Evolutionary conservation across 1,284 basidiomycete species (phyloP).

Genomic region (Takashimella tepidaria): DNA sequence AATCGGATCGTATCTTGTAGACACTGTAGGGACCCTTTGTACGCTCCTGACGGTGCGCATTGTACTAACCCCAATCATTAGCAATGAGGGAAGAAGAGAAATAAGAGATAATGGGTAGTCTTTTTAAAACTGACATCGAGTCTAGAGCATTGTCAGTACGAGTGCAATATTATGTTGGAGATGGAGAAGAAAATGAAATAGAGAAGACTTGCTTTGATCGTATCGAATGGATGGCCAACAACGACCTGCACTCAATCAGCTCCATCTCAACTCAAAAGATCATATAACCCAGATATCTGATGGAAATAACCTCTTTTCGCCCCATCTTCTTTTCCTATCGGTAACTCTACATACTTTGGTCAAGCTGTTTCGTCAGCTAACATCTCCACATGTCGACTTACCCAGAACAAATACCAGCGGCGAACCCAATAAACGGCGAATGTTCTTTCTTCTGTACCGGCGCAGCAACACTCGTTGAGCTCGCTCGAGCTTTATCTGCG

Average conservation of each 20-base stretch:
- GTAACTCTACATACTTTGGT: slow-evolving; percentile 28
- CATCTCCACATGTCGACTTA: slow-evolving; percentile 11
- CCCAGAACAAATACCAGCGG: slow-evolving; percentile 44
- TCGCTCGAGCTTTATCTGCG: neutral
- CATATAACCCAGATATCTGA: no score
- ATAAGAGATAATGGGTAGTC: no score
- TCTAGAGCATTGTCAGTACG: no score
- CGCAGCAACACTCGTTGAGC: neutral
- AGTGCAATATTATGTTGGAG: slow-evolving; percentile 11
- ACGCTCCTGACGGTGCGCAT: slow-evolving; percentile 44
- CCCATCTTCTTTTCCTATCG: neutral
- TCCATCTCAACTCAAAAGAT: slow-evolving; percentile 2
- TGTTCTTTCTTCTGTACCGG: slow-evolving; percentile 19
- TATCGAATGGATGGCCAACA: slow-evolving; percentile 46
- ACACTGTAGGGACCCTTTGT: slow-evolving; percentile 42
- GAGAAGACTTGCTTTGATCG: slow-evolving; percentile 33
- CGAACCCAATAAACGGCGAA: slow-evolving; percentile 42
- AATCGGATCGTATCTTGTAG: slow-evolving; percentile 34
- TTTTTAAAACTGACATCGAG: slow-evolving; percentile 34
- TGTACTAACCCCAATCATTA: slow-evolving; percentile 31
- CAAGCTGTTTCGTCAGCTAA: slow-evolving; percentile 17
- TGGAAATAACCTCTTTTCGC: neutral
- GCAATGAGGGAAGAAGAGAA: no score
- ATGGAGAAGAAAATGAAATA: neutral
- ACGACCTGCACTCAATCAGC: slow-evolving; percentile 6